Evolutionary conservation across 371 early-diverging fungal species (phyloP).

Genomic region (Lichtheimia corymbifera): DNA sequence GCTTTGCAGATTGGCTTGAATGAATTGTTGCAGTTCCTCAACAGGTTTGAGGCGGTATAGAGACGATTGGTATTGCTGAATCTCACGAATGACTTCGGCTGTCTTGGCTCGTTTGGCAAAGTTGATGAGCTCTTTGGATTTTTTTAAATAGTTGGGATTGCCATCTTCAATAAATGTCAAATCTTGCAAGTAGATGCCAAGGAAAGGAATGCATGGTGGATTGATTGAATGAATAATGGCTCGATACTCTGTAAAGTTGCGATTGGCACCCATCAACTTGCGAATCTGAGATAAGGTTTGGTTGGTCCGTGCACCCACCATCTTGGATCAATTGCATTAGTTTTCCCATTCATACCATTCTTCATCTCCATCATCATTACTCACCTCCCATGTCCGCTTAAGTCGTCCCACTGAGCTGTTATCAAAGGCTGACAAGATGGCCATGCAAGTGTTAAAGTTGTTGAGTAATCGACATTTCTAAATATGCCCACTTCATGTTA

Average conservation of each 20-base stretch:
- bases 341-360: conserved; percentile 17
- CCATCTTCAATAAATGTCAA: conserved; percentile 95
- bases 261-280: conserved; percentile 76
- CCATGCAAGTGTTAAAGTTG: conserved; percentile 92
- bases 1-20: conserved; percentile 54
- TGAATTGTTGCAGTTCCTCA: conserved; percentile 83
- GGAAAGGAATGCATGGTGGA: conserved; percentile 93
- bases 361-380: conserved; percentile 28
- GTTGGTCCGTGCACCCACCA: conserved; percentile 50
- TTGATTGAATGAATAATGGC: conserved; percentile 82
- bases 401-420: conserved; percentile 88
- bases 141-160: conserved; percentile 67
- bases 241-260: conserved; percentile 87
- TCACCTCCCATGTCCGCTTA: conserved; percentile 67
- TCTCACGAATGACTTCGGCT: conserved; percentile 89
- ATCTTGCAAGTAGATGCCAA: conserved; percentile 91
- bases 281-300: conserved; percentile 49
- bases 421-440: conserved; percentile 87
- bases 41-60: conserved; percentile 81
- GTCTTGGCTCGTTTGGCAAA: conserved; percentile 90
- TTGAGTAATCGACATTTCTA: conserved; percentile 38
- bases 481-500: neutral
- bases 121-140: conserved; percentile 77
- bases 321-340: conserved; percentile 50
- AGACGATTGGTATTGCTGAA: conserved; percentile 89